Conservation (phyloP, 2,329 filamentous ascomycete genomes). For the Exophiala aquamarina region DNA sequence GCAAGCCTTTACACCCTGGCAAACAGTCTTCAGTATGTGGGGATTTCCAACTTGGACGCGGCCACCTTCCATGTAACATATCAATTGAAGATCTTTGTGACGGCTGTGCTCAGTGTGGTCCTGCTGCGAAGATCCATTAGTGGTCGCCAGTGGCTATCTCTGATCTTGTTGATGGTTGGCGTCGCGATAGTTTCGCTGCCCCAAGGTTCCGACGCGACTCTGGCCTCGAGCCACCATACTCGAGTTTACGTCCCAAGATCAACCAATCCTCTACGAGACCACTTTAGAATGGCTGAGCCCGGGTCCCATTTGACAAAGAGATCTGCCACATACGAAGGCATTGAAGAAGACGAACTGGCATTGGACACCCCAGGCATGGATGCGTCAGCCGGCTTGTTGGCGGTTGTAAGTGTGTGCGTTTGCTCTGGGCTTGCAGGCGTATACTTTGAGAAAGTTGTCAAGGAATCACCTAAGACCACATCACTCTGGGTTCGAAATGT, state of each 20-base stretch:
- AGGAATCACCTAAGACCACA: conserved; percentile 72
- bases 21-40: conserved; percentile 91
- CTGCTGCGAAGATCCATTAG: conserved; percentile 72
- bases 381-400: conserved; percentile 72
- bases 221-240: conserved; percentile 58
- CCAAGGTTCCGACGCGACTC: conserved; percentile 55
- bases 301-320: conserved; percentile 59
- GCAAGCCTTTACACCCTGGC: conserved; percentile 86
- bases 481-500: conserved; percentile 94
- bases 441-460: conserved; percentile 75
- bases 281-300: conserved; percentile 47
- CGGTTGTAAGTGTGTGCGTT: conserved; percentile 74
- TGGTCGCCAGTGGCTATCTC: conserved; percentile 73
- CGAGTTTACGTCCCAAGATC: conserved; percentile 72
- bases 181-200: conserved; percentile 85
- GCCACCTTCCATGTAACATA: conserved; percentile 93
- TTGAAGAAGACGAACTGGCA: conserved; percentile 60
- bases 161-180: conserved; percentile 76
- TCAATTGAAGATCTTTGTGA: conserved; percentile 91
- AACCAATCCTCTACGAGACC: conserved; percentile 71
- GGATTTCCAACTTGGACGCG: conserved; percentile 84
- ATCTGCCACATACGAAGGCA: conserved; percentile 89
- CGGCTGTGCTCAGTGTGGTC: conserved; percentile 79
- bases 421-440: conserved; percentile 81
- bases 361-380: conserved; percentile 64